Evolutionary conservation across 495 filamentous ascomycete species (phyloP), one percentile per base, ranked within the genome.

Genomic region (Podospora anserina): DNA sequence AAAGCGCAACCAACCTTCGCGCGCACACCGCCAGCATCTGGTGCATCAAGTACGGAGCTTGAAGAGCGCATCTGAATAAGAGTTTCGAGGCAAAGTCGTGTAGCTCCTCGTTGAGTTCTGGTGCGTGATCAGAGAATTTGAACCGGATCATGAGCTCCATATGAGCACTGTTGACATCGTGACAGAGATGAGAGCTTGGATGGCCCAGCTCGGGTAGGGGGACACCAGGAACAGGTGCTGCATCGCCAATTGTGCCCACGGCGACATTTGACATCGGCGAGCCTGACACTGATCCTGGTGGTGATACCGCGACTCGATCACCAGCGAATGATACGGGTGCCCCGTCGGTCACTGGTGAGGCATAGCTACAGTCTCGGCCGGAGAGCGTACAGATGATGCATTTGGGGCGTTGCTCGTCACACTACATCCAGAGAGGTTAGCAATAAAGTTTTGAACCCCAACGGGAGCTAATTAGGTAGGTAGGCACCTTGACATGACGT

Each of bases 141-240:
- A 76, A 71, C 63, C 76, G 74, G 59, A 81, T 67, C 19, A 81
- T 67, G 20, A 81, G 66, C 53, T 79, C 77, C 77, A 81, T 79
- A 66, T 81, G 79, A 34, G 63, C 67, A 23, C 79, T 23, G 67
- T 81, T 81, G 62, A 80, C 66, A 15, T 71, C 65, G 7, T 72
- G 71, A 18, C 66, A 60, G 26, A 15, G 58, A 15, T 58, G n/a
- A 20, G 27, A 69, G 64, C 18, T 71, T 20, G 57, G 34, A n/a
- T 19, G 66, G 30, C 61, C 66, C 2, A 73, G 63, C 28, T 68
- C 61, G 5, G 75, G 73, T 27, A 75, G 61, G 16, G 66, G 66
- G 20, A 66, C 68, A 13, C 66, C 64, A 28, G 68, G 66, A 5
- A 71, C 70, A 6, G 69, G 67, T n/a, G 57, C 23, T 4, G 66